Percentiles rank a stretch among this genome's conserved stretches.
Evolutionary conservation across 2,329 filamentous ascomycete species (phyloP).

Genomic region (Plenodomus tracheiphilus): DNA sequence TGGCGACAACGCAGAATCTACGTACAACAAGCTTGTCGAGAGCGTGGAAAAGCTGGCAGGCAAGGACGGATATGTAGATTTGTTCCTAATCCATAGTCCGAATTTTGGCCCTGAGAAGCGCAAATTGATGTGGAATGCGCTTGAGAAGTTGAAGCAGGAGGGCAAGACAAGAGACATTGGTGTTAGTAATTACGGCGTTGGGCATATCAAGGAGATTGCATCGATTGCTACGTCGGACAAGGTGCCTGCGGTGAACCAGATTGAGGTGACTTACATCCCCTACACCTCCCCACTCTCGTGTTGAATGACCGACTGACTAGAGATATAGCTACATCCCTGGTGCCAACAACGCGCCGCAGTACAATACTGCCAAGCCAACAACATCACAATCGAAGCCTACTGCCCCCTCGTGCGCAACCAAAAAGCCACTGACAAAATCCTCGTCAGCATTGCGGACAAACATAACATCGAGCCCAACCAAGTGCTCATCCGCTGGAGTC

Average conservation of each 20-base stretch:
- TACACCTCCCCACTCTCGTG: no score
- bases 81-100: constrained; percentile 71
- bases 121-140: constrained; percentile 66
- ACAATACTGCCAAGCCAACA: constrained; percentile 60
- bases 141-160: constrained; percentile 64
- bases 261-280: no score
- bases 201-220: constrained; percentile 71
- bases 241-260: constrained; percentile 71
- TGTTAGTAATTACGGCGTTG: constrained; percentile 71
- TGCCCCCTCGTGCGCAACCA: constrained; percentile 70
- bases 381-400: constrained; percentile 66
- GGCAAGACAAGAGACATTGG: constrained; percentile 68
- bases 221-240: constrained; percentile 55
- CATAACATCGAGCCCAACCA: constrained; percentile 75
- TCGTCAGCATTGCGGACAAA: constrained; percentile 69
- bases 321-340: constrained; percentile 69
- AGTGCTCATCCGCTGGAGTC: constrained; percentile 76
- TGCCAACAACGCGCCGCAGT: constrained; percentile 65
- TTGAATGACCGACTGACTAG: no score
- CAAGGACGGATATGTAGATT: constrained; percentile 66
- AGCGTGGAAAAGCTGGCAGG: constrained; percentile 64
- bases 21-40: constrained; percentile 61
- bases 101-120: constrained; percentile 58
- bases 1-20: constrained; percentile 58
- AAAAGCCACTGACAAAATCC: constrained; percentile 69